Percentiles rank a stretch among this genome's conserved stretches.
These are phyloP conservation scores for Hondaea fermentalgiana DNA, from an alignment of 108 stramenopile species.

Conservation along the genomic window DNA sequence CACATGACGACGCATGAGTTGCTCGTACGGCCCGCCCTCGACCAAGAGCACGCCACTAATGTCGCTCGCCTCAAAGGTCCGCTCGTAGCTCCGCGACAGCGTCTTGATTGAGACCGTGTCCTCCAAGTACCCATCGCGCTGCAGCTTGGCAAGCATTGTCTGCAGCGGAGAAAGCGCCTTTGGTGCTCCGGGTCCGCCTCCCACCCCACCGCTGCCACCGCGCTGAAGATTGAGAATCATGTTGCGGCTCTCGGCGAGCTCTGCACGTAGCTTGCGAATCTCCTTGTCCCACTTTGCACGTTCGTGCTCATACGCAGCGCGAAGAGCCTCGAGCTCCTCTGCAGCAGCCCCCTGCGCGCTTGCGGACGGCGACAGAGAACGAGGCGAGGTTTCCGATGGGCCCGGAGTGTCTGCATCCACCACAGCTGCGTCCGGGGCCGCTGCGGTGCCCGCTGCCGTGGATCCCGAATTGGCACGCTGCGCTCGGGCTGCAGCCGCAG, in stretches of 20 bases:
- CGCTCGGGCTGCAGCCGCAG: too few species aligned
- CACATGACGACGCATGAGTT: background rate
- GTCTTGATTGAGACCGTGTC: background rate
- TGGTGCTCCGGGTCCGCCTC: background rate
- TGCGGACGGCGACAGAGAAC: too few species aligned
- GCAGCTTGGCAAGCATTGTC: background rate
- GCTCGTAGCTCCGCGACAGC: background rate
- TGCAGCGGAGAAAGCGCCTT: background rate
- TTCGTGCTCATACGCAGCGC: background rate
- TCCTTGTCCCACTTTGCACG: constrained; percentile 3
- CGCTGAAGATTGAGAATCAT: background rate
- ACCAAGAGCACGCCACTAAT: background rate
- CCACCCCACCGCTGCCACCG: background rate
- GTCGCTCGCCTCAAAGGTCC: background rate
- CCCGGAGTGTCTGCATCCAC: too few species aligned
- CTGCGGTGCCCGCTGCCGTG: too few species aligned
- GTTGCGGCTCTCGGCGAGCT: background rate
- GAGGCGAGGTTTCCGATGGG: too few species aligned
- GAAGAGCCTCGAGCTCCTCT: background rate
- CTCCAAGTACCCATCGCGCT: background rate
- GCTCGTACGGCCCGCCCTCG: background rate
- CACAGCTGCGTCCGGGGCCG: too few species aligned
- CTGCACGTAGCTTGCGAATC: background rate
- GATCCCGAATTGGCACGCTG: too few species aligned
- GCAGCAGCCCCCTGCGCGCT: background rate